Percentiles rank a stretch among this genome's conserved stretches.
Evolutionary conservation across 2,329 filamentous ascomycete genomes (phyloP).

Genomic region (Massarina eburnea): DNA sequence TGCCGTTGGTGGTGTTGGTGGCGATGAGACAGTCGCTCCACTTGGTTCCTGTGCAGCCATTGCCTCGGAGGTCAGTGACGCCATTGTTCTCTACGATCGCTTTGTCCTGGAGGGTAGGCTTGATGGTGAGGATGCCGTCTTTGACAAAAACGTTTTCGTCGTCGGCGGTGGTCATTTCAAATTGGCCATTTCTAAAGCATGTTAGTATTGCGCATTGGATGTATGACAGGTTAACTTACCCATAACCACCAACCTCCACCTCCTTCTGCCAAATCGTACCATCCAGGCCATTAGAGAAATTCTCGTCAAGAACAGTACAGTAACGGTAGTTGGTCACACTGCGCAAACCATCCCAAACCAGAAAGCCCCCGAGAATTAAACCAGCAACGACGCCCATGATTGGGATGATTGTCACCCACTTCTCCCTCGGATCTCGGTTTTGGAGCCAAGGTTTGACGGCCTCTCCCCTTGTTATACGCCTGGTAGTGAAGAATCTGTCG

Average conservation of each 20-base stretch:
- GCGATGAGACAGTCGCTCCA: slow-evolving; percentile 65
- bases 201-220: slow-evolving; percentile 14
- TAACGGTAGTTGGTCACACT: slow-evolving; percentile 76
- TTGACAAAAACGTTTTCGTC: slow-evolving; percentile 76
- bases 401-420: slow-evolving; percentile 83
- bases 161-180: slow-evolving; percentile 71
- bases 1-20: slow-evolving; percentile 77
- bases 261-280: slow-evolving; percentile 71
- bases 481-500: slow-evolving; percentile 79
- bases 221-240: slow-evolving; percentile 56
- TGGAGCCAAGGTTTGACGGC: slow-evolving; percentile 76
- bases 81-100: slow-evolving; percentile 64
- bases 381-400: slow-evolving; percentile 62
- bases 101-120: slow-evolving; percentile 74
- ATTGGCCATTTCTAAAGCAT: slow-evolving; percentile 71
- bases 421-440: slow-evolving; percentile 76
- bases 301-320: slow-evolving; percentile 67
- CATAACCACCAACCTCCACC: slow-evolving; percentile 72
- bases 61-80: slow-evolving; percentile 67
- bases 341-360: slow-evolving; percentile 73
- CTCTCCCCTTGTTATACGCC: slow-evolving; percentile 70
- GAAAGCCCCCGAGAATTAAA: slow-evolving; percentile 66
- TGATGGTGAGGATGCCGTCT: slow-evolving; percentile 70
- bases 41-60: slow-evolving; percentile 67
- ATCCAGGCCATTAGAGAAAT: slow-evolving; percentile 63